These are phyloP conservation scores for Colletotrichum neosansevieriae DNA, from an alignment of 2,329 filamentous ascomycete genomes.

Conservation along the genomic window DNA sequence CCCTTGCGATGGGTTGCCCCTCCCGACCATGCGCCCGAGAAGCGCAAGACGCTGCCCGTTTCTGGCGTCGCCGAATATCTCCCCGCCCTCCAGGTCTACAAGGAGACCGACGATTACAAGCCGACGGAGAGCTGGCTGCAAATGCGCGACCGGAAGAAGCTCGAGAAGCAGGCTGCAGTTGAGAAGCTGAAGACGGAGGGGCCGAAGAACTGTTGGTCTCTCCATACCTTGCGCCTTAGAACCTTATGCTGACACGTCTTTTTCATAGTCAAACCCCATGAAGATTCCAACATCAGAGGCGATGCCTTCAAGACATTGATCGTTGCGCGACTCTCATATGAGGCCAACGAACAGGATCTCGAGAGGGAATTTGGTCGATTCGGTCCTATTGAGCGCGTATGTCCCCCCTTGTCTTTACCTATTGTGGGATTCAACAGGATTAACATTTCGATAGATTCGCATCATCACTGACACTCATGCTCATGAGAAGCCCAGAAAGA, in stretches of 20 bases:
- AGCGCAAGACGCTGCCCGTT: constrained; percentile 80
- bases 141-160: constrained; percentile 83
- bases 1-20: constrained; percentile 90
- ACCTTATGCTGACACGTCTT: constrained; percentile 42
- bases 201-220: constrained; percentile 62
- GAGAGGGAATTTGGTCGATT: constrained; percentile 95
- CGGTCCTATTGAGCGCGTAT: constrained; percentile 91
- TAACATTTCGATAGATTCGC: constrained; percentile 74
- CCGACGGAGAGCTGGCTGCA: constrained; percentile 96
- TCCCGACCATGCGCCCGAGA: constrained; percentile 83
- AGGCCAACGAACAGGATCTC: constrained; percentile 88
- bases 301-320: constrained; percentile 97
- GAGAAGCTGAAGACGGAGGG: constrained; percentile 73
- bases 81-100: constrained; percentile 79
- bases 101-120: constrained; percentile 79
- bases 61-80: constrained; percentile 81
- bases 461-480: constrained; percentile 84
- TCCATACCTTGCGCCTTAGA: not conserved
- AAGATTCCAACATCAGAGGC: constrained; percentile 90
- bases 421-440: constrained; percentile 1
- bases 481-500: constrained; percentile 77
- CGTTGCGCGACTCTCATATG: constrained; percentile 89
- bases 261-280: constrained; percentile 77
- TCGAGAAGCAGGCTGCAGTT: constrained; percentile 79
- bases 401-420: constrained; percentile 8